Percentiles rank a stretch among this genome's conserved stretches.
These are phyloP conservation scores for Mortierella sp. DNA, from an alignment of 371 early-diverging fungal genomes.

Conservation along the genomic window DNA sequence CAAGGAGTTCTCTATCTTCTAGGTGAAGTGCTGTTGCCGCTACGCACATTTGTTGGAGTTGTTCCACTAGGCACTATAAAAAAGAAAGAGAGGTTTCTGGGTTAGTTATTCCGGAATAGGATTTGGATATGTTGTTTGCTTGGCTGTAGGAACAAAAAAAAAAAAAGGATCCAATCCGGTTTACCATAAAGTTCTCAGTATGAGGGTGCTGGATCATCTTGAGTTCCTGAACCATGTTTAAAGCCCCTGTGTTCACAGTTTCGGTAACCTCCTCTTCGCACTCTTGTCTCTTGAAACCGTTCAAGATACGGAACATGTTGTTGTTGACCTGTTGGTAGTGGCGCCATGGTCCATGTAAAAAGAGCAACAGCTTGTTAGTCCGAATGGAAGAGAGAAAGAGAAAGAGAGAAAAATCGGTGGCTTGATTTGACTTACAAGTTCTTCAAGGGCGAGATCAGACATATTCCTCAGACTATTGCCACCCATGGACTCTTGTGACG, in stretches of 20 bases:
- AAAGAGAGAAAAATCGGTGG: not conserved
- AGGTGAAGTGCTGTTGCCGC: slow-evolving; percentile 23
- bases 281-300: slow-evolving; percentile 20
- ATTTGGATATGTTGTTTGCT: too few species aligned
- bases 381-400: not conserved
- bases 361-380: not conserved
- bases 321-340: slow-evolving; percentile 23
- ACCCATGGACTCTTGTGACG: too few species aligned
- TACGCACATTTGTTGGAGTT: slow-evolving; percentile 16
- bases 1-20: slow-evolving; percentile 10
- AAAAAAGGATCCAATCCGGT: not conserved
- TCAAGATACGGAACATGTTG: slow-evolving; percentile 18
- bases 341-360: too few species aligned
- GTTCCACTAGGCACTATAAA: slow-evolving; percentile 25
- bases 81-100: too few species aligned
- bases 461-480: too few species aligned
- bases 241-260: not conserved
- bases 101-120: too few species aligned
- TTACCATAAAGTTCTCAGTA: slow-evolving; percentile 30
- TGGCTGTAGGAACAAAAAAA: too few species aligned
- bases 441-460: too few species aligned
- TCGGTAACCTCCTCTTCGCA: not conserved
- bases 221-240: slow-evolving; percentile 19
- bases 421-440: too few species aligned
- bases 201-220: slow-evolving; percentile 26